Evolutionary conservation across 192 early-diverging fungal genomes (phyloP).

Genomic region (Radiomyces spectabilis): DNA sequence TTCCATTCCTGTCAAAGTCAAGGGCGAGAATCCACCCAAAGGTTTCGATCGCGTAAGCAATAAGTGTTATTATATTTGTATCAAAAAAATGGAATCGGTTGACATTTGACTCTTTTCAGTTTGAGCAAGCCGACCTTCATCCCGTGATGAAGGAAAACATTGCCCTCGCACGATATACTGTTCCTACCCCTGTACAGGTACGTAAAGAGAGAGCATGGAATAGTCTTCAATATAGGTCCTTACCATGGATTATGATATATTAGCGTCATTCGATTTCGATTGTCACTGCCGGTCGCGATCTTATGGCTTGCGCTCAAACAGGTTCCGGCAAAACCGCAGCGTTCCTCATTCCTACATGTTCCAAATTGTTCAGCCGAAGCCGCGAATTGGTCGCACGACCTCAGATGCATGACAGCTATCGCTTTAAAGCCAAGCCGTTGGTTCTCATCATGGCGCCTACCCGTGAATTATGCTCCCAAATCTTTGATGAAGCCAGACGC

Average conservation of each 20-base stretch:
- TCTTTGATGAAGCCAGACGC: slow-evolving; percentile 68
- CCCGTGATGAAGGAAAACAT: slow-evolving; percentile 59
- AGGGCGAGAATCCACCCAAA: slow-evolving; percentile 39
- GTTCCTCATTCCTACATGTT: slow-evolving; percentile 71
- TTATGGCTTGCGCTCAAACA: slow-evolving; percentile 86
- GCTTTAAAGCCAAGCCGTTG: slow-evolving; percentile 7
- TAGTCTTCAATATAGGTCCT: too few relatives aligned
- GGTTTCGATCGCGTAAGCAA: slow-evolving; percentile 38
- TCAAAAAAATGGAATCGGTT: slow-evolving; percentile 3
- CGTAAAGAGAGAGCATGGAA: not conserved
- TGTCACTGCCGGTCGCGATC: slow-evolving; percentile 52
- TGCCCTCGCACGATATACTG: slow-evolving; percentile 48
- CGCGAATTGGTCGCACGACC: not conserved
- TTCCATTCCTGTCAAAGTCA: slow-evolving; percentile 56
- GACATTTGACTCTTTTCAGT: slow-evolving; percentile 25
- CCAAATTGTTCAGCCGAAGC: slow-evolving; percentile 47
- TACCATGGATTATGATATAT: too few relatives aligned
- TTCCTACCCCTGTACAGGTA: slow-evolving; percentile 74
- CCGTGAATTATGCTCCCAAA: slow-evolving; percentile 82
- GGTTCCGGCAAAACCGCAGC: slow-evolving; percentile 72
- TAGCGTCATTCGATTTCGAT: slow-evolving; percentile 44
- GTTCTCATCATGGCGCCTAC: slow-evolving; percentile 83
- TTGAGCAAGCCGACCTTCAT: slow-evolving; percentile 59
- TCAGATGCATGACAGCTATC: not conserved
- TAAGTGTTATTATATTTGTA: too few relatives aligned